These are phyloP conservation scores for Serpula lacrymans DNA, from an alignment of 768 basidiomycete genomes.

Conservation along the genomic window DNA sequence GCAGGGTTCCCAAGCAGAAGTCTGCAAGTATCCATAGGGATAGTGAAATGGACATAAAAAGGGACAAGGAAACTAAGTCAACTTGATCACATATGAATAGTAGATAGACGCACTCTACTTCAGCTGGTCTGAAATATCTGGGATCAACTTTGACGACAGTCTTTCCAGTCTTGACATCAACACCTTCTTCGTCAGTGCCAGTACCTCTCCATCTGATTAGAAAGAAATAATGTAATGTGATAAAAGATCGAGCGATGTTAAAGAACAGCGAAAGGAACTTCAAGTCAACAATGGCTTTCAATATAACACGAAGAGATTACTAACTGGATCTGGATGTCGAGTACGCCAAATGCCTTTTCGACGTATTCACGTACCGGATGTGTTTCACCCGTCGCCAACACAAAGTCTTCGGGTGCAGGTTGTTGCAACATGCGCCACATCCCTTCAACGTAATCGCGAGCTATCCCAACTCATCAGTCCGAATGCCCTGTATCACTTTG, in stretches of 20 bases:
- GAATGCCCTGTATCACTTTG: too few relatives aligned
- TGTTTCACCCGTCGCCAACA: conserved; percentile 94
- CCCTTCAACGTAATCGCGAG: conserved; percentile 90
- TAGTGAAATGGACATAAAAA: conserved; percentile 6
- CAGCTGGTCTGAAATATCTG: conserved; percentile 90
- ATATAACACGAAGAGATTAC: conserved; percentile 17
- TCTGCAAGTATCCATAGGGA: conserved; percentile 34
- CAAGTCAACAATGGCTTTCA: conserved; percentile 3
- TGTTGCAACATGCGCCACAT: conserved; percentile 99
- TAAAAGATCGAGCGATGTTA: not conserved
- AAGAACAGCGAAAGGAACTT: too few relatives aligned
- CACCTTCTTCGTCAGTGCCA: conserved; percentile 76
- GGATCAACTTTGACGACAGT: conserved; percentile 83
- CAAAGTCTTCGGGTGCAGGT: conserved; percentile 78
- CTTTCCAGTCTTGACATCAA: conserved; percentile 63
- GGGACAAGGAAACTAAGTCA: too few relatives aligned
- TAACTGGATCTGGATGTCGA: conserved; percentile 66
- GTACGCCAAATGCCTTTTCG: conserved; percentile 73
- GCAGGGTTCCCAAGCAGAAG: conserved; percentile 83
- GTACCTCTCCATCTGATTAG: conserved; percentile 66
- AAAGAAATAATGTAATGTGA: too few relatives aligned
- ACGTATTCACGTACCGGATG: conserved; percentile 94
- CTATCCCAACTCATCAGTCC: conserved; percentile 38
- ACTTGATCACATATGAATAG: not conserved
- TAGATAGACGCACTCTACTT: conserved; percentile 77